Evolutionary conservation across 257 asterid genomes (phyloP), one percentile per base, ranked within the genome.

Genomic region (Craterostigma plantagineum): DNA sequence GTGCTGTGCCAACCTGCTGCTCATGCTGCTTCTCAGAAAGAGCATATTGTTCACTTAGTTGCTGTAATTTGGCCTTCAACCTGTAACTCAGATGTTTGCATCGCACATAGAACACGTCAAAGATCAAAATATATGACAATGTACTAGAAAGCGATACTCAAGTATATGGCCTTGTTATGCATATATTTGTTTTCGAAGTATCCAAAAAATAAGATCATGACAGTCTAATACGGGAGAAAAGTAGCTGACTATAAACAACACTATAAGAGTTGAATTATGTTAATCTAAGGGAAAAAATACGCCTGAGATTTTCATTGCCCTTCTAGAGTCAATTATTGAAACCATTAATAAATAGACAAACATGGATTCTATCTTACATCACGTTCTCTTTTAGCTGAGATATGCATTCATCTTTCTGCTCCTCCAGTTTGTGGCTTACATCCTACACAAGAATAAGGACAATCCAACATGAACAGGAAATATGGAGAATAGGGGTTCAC

Each of bases 321-420:
- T 23, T 23, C 30, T 30, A 30, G 18, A 39, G 33, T 16, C 39
- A 41, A 18, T 16, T 30, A 33, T 46, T 23, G 43, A 17, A 34
- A 9, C 39, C 53, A 41, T n/a, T 59, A 42, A 63, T 17, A 13
- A 55, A 39, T 27, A 45, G 46, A 42, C 10, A 44, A n/a, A 13
- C 17, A 35, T 42, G 44, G 52, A 27, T 55, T 56, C 43, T 53
- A 58, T 43, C 93, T 83, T 77, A 90, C 99, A 69, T 83, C 65
- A 76, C 99, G 55, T 90, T 90, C 71, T 90, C 99, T 72, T 90
- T 72, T 55, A 90, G 76, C 70, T 83, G 99, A 49, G 90, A 62
- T 51, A 90, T 67, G 50, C 77, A 70, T 39, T 90, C 99, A 58
- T 79, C 91, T 63, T 90, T 90, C 71, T 90, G 99, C 68, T 79